These are phyloP conservation scores for Diaporthe longicolla DNA, from an alignment of 2,329 filamentous ascomycete genomes.

Conservation along the genomic window DNA sequence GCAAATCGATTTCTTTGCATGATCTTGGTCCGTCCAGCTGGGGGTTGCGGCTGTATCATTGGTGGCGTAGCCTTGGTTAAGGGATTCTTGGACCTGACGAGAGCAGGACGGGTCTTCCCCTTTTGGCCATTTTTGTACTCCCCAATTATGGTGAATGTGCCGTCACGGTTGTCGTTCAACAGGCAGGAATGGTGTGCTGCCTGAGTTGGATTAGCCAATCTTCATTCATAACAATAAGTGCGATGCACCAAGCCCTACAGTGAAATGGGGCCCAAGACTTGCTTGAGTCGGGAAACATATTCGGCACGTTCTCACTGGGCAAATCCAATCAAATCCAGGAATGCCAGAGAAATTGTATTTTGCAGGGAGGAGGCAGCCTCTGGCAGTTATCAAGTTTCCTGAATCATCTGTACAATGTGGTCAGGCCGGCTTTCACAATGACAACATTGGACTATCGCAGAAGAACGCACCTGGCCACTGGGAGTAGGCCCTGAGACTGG, in stretches of 20 bases:
- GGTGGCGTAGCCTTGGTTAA: background rate
- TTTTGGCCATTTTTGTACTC: background rate
- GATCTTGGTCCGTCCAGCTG: background rate
- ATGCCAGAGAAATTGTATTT: background rate
- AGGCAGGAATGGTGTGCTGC: background rate
- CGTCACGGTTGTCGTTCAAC: constrained; percentile 39
- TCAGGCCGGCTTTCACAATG: background rate
- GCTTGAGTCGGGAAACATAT: background rate
- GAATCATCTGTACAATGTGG: background rate
- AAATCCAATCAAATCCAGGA: constrained; percentile 34
- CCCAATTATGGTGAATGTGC: constrained; percentile 19
- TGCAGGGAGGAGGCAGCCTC: constrained; percentile 28
- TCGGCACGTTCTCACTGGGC: constrained; percentile 25
- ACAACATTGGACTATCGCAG: background rate
- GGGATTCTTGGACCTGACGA: constrained; percentile 21
- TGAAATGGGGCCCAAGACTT: constrained; percentile 12
- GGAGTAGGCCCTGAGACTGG: constrained; percentile 29
- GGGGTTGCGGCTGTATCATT: background rate
- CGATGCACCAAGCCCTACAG: background rate
- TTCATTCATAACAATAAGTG: background rate
- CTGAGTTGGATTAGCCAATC: background rate
- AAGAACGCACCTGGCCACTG: constrained; percentile 33
- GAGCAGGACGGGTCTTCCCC: background rate
- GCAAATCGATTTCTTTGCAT: background rate
- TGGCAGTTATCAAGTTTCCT: background rate